Evolutionary conservation across 83 land plant species (phyloP).

Genomic region (Isoetes engelmannii): DNA sequence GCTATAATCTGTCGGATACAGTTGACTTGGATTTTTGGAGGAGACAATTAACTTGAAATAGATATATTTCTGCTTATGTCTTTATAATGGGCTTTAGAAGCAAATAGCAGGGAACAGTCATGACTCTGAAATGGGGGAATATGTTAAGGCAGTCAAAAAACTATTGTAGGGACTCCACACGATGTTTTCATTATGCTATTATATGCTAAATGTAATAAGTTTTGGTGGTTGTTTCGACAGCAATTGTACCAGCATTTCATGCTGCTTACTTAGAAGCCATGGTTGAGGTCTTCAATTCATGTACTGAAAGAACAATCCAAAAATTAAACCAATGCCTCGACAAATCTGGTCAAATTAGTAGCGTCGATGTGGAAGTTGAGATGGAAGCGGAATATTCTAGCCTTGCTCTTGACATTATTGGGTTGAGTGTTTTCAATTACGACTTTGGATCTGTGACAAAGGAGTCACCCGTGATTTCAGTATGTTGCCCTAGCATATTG

Average conservation of each 20-base stretch:
- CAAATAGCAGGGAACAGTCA: too few relatives aligned
- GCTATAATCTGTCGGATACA: too few relatives aligned
- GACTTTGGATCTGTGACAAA: slow-evolving; percentile 92
- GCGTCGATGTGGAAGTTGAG: slow-evolving; percentile 61
- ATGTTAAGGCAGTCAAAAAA: too few relatives aligned
- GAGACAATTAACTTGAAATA: too few relatives aligned
- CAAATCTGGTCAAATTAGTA: slow-evolving; percentile 20
- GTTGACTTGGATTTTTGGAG: too few relatives aligned
- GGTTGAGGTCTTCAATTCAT: slow-evolving; percentile 62
- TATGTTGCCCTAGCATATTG: background rate
- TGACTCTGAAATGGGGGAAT: too few relatives aligned
- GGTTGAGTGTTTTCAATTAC: slow-evolving; percentile 88
- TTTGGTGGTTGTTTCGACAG: slow-evolving; percentile 34
- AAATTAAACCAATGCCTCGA: slow-evolving; percentile 58
- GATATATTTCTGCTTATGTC: too few relatives aligned
- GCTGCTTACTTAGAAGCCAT: slow-evolving; percentile 84
- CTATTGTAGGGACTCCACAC: too few relatives aligned
- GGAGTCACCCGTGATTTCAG: slow-evolving; percentile 94
- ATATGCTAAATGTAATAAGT: background rate
- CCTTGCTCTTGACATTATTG: slow-evolving; percentile 93
- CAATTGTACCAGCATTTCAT: slow-evolving; percentile 91
- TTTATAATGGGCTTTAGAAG: too few relatives aligned
- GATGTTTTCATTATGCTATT: too few relatives aligned
- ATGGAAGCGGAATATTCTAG: slow-evolving; percentile 92
- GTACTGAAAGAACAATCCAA: slow-evolving; percentile 53